Evolutionary conservation across 75 land plant genomes (phyloP), one percentile per base, ranked within the genome.

Genomic region (Sequoia sempervirens): DNA sequence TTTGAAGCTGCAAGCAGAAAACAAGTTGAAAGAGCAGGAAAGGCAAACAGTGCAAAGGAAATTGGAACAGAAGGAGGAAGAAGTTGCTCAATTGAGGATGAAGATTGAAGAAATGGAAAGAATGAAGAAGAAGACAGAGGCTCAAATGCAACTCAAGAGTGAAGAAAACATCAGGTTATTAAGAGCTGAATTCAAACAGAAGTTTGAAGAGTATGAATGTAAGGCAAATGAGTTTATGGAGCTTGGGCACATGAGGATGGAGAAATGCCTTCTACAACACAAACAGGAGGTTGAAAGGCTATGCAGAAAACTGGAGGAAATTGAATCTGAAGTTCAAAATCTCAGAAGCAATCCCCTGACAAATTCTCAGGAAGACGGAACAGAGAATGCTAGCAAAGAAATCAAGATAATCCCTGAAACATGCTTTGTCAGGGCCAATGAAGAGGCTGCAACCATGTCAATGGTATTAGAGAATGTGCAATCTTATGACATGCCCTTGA

Each of bases 1-100:
- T n/a, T 83, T 41, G 20, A 93, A 91, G 84, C 91, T 97, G 50
- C 92, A 94, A 80, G 84, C 82, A 81, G 99, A 95, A 17, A 93
- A 95, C 80, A 90, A 93, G 85, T 26, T 75, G 20, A 93, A 91
- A 82, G 92, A 90, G 73, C 91, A 90, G 83, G 95, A 95, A 75
- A 82, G 87, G 14, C 90, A 95, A 78, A 88, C 89, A 75, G 89
- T 90, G 50, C 84, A 84, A 43, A 86, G 84, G 36, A 87, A 90
- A 66, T 85, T 95, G n/a, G 34, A 82, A 79, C 79, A 87, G 84
- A 92, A 89, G 88, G 99, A 96, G 81, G 66, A 89, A 83, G 98
- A 94, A 85, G 80, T 95, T n/a, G 85, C 91, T 20, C 82, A 76
- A 14, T 84, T 97, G 58, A 88, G 88, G 83, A 87, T 86, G 28